These are phyloP conservation scores for Blastocystis sp. DNA, from an alignment of 352 stramenopile species.

Conservation along the genomic window DNA sequence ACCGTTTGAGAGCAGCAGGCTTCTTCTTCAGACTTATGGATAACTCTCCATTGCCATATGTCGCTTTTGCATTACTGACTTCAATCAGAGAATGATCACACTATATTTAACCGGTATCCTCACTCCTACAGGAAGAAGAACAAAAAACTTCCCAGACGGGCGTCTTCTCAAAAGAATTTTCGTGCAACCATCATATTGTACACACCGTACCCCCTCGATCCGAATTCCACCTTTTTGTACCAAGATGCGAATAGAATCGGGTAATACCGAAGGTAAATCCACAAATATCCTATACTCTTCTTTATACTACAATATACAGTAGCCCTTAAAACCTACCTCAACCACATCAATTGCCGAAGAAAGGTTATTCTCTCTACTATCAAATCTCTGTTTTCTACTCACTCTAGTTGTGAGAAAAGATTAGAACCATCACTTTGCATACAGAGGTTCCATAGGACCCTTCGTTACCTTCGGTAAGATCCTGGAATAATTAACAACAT, in stretches of 20 bases:
- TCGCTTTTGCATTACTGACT: neutral
- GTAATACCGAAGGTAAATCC: constrained; percentile 25
- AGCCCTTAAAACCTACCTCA: neutral
- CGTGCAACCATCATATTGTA: constrained; percentile 24
- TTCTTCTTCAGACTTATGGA: neutral
- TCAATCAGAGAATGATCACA: constrained; percentile 9
- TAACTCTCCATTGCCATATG: constrained; percentile 24
- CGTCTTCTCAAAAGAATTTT: neutral
- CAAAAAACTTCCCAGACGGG: neutral
- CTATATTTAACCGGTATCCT: neutral
- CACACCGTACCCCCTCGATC: neutral
- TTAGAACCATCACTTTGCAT: no score
- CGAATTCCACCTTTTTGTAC: constrained; percentile 30
- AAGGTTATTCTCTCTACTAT: neutral
- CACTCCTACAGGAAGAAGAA: constrained; percentile 26
- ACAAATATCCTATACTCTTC: constrained; percentile 43
- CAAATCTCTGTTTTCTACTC: no score
- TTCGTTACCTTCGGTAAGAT: no score
- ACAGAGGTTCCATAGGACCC: no score
- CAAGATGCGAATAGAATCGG: constrained; percentile 3
- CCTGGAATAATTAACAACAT: no score
- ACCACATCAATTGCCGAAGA: constrained; percentile 40
- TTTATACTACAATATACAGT: neutral
- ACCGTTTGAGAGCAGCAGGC: neutral
- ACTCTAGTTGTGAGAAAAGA: no score